phyloP scores from a whole-genome alignment of 768 basidiomycete species.

The Boletellus sp. region DNA sequence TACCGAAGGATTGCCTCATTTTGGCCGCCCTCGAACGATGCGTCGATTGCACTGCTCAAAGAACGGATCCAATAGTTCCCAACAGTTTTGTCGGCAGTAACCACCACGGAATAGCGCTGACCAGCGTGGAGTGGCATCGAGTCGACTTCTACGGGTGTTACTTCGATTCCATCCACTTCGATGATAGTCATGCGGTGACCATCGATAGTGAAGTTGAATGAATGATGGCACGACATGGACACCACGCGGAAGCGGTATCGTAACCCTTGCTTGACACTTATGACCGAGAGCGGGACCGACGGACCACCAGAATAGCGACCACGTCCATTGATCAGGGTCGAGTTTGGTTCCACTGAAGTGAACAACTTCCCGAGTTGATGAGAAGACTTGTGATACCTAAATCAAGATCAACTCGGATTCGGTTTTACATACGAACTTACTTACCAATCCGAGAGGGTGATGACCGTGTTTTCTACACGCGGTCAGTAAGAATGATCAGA shows the following conservation, averaged over 20 bases:
- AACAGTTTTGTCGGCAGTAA: conserved; percentile 40
- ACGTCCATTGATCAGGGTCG: conserved; percentile 48
- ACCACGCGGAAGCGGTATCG: conserved; percentile 52
- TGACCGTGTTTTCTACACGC: conserved; percentile 34
- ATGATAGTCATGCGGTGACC: conserved; percentile 45
- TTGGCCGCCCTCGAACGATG: conserved; percentile 32
- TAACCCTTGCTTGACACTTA: conserved; percentile 37
- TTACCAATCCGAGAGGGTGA: conserved; percentile 45
- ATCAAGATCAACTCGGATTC: conserved; percentile 4
- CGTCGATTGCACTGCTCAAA: conserved; percentile 28
- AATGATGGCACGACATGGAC: conserved; percentile 43
- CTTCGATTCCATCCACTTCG: conserved; percentile 45
- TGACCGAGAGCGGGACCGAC: conserved; percentile 34
- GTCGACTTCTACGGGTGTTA: conserved; percentile 38
- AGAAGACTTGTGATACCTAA: conserved; percentile 35
- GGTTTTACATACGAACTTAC: neutral
- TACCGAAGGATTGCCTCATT: conserved; percentile 52
- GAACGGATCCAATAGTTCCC: conserved; percentile 55
- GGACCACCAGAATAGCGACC: conserved; percentile 45
- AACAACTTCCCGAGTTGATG: conserved; percentile 10
- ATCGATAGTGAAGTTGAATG: conserved; percentile 40
- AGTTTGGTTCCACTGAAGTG: conserved; percentile 21
- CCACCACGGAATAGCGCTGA: conserved; percentile 40
- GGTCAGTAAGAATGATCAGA: neutral
- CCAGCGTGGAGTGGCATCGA: conserved; percentile 28